Evolutionary conservation across 2,329 filamentous ascomycete species (phyloP).

Genomic region (Zarea fungicola): DNA sequence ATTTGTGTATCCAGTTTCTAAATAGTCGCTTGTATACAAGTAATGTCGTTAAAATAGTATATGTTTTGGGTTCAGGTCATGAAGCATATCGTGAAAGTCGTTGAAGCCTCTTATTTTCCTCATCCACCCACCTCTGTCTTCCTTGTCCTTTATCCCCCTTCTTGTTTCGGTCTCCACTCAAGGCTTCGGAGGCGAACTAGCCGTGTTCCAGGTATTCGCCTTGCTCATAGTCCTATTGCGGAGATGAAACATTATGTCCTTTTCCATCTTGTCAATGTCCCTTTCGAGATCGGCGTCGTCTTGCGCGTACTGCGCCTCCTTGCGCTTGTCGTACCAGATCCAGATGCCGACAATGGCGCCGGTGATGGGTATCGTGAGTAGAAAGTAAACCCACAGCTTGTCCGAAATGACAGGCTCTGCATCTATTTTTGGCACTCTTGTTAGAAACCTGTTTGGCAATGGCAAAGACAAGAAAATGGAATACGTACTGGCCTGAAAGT

Average conservation of each 20-base stretch:
- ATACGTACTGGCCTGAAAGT: constrained; percentile 46
- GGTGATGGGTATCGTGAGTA: constrained; percentile 54
- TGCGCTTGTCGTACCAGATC: constrained; percentile 47
- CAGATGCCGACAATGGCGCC: constrained; percentile 49
- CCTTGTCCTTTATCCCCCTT: no score
- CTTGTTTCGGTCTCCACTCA: no score
- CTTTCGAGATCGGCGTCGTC: constrained; percentile 50
- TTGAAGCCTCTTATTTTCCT: no score
- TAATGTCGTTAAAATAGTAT: no score
- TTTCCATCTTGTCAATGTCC: constrained; percentile 52
- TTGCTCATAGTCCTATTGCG: constrained; percentile 53
- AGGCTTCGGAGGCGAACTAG: constrained; percentile 25
- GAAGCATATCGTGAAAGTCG: no score
- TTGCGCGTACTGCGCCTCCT: constrained; percentile 41
- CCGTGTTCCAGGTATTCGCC: constrained; percentile 47
- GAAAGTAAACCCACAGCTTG: constrained; percentile 59
- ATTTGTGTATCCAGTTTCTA: no score
- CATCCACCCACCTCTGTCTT: no score
- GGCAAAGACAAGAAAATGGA: not conserved
- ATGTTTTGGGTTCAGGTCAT: no score
- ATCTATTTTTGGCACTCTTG: constrained; percentile 20
- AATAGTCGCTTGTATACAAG: no score
- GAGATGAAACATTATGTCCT: constrained; percentile 51
- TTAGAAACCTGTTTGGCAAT: not conserved
- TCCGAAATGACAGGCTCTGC: constrained; percentile 41